These are phyloP conservation scores for Suillus sp. DNA, from an alignment of 768 basidiomycete genomes.

Conservation along the genomic window DNA sequence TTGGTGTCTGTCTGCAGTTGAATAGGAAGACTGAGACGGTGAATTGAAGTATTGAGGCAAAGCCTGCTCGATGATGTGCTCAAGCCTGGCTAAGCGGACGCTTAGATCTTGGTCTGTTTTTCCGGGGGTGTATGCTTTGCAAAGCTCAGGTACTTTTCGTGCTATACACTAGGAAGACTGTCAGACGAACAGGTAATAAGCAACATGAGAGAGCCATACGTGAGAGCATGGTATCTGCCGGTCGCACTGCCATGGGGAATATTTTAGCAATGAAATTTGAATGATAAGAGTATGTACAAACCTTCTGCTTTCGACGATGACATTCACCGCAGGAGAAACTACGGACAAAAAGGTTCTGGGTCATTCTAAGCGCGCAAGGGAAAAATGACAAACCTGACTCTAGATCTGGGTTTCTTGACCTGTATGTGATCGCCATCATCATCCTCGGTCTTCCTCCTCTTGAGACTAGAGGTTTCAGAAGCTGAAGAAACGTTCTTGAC, in stretches of 20 bases:
- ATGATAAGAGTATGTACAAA: slow-evolving; percentile 28
- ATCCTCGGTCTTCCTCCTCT: slow-evolving; percentile 68
- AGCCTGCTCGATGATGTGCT: slow-evolving; percentile 80
- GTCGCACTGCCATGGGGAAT: slow-evolving; percentile 61
- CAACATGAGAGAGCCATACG: slow-evolving; percentile 43
- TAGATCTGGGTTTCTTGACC: slow-evolving; percentile 66
- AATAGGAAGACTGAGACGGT: slow-evolving; percentile 36
- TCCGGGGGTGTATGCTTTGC: slow-evolving; percentile 87
- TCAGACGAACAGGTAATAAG: slow-evolving; percentile 17
- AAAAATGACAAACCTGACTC: slow-evolving; percentile 65
- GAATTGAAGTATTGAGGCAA: slow-evolving; percentile 71
- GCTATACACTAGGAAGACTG: slow-evolving; percentile 63
- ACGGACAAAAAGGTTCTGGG: slow-evolving; percentile 16
- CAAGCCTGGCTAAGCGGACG: slow-evolving; percentile 71
- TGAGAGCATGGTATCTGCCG: slow-evolving; percentile 84
- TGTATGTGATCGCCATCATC: slow-evolving; percentile 47
- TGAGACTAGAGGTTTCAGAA: slow-evolving; percentile 41
- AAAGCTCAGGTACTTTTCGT: slow-evolving; percentile 84
- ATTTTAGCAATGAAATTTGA: slow-evolving; percentile 23
- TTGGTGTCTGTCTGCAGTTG: slow-evolving; percentile 38
- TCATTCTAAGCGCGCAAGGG: slow-evolving; percentile 6
- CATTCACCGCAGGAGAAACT: slow-evolving; percentile 89
- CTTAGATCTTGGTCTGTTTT: slow-evolving; percentile 83
- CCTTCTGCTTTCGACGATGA: slow-evolving; percentile 88
- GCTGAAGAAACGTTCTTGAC: slow-evolving; percentile 27